Conservation (phyloP, 352 stramenopile genomes). For the Phytophthora macrochlamydospora region DNA sequence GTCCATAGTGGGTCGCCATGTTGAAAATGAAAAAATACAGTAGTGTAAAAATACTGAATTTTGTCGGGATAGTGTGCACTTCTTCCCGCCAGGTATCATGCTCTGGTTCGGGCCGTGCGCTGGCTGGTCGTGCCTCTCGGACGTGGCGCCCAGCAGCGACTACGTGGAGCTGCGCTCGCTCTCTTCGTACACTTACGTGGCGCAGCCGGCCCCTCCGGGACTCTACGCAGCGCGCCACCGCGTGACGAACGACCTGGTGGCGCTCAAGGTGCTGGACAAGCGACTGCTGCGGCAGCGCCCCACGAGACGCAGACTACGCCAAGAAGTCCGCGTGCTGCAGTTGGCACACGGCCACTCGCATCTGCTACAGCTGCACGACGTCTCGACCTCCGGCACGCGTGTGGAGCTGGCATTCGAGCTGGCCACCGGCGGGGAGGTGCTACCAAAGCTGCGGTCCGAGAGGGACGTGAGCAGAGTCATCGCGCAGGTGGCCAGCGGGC, state of each 20-base stretch:
- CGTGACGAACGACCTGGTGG: slow-evolving; percentile 68
- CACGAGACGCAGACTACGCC: slow-evolving; percentile 64
- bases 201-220: slow-evolving; percentile 27
- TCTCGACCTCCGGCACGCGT: slow-evolving; percentile 47
- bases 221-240: slow-evolving; percentile 68
- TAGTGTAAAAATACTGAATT: too few species aligned
- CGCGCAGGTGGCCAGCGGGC: slow-evolving; percentile 42
- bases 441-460: slow-evolving; percentile 58
- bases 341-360: slow-evolving; percentile 57
- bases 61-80: too few species aligned
- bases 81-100: slow-evolving; percentile 26
- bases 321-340: slow-evolving; percentile 67
- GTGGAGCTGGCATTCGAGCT: slow-evolving; percentile 83
- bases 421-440: slow-evolving; percentile 63
- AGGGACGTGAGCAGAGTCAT: slow-evolving; percentile 60
- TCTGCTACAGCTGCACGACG: slow-evolving; percentile 70
- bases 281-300: slow-evolving; percentile 44
- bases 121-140: slow-evolving; percentile 48
- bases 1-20: slow-evolving; percentile 39
- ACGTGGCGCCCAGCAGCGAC: slow-evolving; percentile 36
- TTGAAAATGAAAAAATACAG: too few species aligned
- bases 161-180: slow-evolving; percentile 63
- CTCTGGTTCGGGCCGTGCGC: slow-evolving; percentile 73
- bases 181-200: slow-evolving; percentile 21
- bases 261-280: slow-evolving; percentile 73